Conservation (phyloP, 2,329 filamentous ascomycete species). For the Phialocephala subalpina region DNA sequence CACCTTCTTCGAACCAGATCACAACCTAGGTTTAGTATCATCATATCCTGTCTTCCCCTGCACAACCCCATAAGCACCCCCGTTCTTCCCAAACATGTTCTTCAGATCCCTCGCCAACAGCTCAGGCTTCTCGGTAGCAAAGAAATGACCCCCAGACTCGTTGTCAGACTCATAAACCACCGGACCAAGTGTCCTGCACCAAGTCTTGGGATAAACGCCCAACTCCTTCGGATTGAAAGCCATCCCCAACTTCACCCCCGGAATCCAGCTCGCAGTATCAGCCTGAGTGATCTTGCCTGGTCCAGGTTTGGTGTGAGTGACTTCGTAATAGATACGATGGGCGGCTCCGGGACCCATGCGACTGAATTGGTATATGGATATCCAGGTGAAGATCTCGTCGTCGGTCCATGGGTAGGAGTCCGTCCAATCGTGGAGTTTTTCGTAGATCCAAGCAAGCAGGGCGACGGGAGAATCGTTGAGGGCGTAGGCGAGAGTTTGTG, state of each 20-base stretch:
- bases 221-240: slow-evolving; percentile 68
- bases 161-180: slow-evolving; percentile 62
- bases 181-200: slow-evolving; percentile 64
- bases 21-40: slow-evolving; percentile 31
- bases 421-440: slow-evolving; percentile 82
- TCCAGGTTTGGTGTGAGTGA: slow-evolving; percentile 49
- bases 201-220: slow-evolving; percentile 59
- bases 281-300: slow-evolving; percentile 36
- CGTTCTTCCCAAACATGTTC: slow-evolving; percentile 64
- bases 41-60: slow-evolving; percentile 41
- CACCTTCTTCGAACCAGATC: neutral
- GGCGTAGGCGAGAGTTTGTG: slow-evolving; percentile 75
- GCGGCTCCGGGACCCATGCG: slow-evolving; percentile 73
- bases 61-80: slow-evolving; percentile 50
- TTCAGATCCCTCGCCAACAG: slow-evolving; percentile 60
- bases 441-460: slow-evolving; percentile 80
- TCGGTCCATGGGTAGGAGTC: slow-evolving; percentile 77
- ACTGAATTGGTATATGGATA: slow-evolving; percentile 77
- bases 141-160: slow-evolving; percentile 61
- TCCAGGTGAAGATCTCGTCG: slow-evolving; percentile 79
- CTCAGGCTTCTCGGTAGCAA: slow-evolving; percentile 64
- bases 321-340: slow-evolving; percentile 77
- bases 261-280: slow-evolving; percentile 37
- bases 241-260: slow-evolving; percentile 54
- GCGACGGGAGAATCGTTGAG: slow-evolving; percentile 75